These are phyloP conservation scores for Trichosporon asahii DNA, from an alignment of 1,284 basidiomycete genomes.

Conservation along the genomic window DNA sequence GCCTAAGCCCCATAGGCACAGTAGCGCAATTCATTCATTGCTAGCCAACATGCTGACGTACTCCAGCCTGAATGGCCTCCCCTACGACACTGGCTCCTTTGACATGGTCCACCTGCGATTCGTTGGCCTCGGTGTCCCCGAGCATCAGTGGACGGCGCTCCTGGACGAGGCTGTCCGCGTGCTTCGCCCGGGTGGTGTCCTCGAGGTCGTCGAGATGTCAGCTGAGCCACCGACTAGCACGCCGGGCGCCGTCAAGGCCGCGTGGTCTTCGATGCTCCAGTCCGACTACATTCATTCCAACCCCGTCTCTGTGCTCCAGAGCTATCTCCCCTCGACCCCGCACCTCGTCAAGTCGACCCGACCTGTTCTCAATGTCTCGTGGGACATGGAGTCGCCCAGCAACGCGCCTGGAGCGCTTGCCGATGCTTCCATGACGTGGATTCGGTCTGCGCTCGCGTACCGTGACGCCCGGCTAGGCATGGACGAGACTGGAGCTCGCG, in stretches of 20 bases:
- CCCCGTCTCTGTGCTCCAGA: constrained; percentile 37
- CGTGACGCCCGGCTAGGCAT: constrained; percentile 30
- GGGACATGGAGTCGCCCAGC: background rate
- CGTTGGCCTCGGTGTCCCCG: constrained; percentile 48
- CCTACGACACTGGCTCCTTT: constrained; percentile 48
- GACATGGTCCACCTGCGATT: constrained; percentile 51
- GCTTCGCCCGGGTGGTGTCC: constrained; percentile 44
- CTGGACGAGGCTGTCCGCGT: constrained; percentile 48
- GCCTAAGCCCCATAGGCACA: background rate
- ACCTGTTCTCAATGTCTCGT: constrained; percentile 13
- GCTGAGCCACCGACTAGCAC: constrained; percentile 33
- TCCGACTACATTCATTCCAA: constrained; percentile 39
- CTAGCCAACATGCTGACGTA: constrained; percentile 1
- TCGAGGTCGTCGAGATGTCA: constrained; percentile 50
- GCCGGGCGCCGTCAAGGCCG: constrained; percentile 30
- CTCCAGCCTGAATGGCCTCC: constrained; percentile 41
- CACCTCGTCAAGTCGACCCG: constrained; percentile 11
- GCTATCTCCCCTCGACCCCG: constrained; percentile 30
- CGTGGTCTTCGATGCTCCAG: constrained; percentile 39
- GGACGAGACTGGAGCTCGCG: constrained; percentile 14
- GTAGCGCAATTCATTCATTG: constrained; percentile 6
- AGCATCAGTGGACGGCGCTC: constrained; percentile 42
- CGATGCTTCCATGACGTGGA: constrained; percentile 37
- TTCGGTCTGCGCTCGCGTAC: constrained; percentile 37
- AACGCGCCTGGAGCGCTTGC: constrained; percentile 26